phyloP scores from a whole-genome alignment of 225 moss, liverwort and hornwort species.

The Climacium dendroides region DNA sequence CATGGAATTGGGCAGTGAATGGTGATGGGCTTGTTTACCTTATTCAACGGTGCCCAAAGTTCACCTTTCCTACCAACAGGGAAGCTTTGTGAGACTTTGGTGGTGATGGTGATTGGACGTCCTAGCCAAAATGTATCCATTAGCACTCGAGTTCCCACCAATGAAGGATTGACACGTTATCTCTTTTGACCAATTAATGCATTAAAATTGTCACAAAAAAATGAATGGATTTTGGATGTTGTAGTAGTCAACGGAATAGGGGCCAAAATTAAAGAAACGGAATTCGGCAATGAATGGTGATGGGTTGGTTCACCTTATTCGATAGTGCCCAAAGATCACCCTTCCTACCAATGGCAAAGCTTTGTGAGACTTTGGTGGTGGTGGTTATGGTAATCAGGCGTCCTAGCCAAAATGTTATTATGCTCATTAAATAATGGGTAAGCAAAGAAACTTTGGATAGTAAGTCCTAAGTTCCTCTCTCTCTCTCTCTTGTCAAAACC shows the following conservation, averaged over 20 bases:
- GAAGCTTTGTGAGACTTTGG: no score
- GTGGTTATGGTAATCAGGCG: not conserved
- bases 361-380: no score
- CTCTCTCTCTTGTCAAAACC: not conserved
- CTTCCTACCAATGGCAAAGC: not conserved
- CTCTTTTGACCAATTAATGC: not conserved
- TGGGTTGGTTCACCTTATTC: no score
- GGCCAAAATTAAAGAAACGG: no score
- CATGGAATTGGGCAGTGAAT: no score
- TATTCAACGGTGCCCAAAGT: not conserved
- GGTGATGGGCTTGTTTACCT: no score
- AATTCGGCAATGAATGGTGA: no score
- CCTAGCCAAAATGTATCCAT: not conserved
- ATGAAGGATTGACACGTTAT: no score
- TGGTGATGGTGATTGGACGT: not conserved
- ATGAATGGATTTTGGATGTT: no score
- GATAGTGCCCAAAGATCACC: not conserved
- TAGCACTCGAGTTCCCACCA: no score
- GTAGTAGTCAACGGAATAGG: no score
- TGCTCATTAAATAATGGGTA: not conserved
- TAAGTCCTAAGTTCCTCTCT: accelerated
- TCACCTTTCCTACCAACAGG: not conserved
- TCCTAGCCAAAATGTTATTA: not conserved
- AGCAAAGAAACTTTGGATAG: not conserved
- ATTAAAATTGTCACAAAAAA: no score